These are phyloP conservation scores for Pseudocercospora pini-densiflorae DNA, from an alignment of 2,329 filamentous ascomycete species.

Conservation along the genomic window DNA sequence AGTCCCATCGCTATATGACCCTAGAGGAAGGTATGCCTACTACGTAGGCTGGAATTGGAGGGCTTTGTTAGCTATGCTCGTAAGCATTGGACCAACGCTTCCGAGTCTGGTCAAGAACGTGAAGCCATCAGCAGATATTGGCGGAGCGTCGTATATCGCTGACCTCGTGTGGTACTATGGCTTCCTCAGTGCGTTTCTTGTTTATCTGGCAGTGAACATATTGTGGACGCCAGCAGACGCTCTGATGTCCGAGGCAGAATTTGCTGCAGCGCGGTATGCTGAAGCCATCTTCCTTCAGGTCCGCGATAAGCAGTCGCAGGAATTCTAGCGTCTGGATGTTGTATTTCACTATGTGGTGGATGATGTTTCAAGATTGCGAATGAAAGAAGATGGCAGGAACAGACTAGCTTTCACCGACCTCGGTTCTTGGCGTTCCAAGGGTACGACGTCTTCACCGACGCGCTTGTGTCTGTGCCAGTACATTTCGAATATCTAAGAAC, in stretches of 20 bases:
- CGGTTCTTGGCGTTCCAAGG: neutral
- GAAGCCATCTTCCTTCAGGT: neutral
- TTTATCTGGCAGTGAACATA: neutral
- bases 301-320: neutral
- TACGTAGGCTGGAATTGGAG: conserved; percentile 61
- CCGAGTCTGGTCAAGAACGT: neutral
- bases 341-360: neutral
- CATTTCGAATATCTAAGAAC: too few relatives aligned
- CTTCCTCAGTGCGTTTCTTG: neutral
- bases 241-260: neutral
- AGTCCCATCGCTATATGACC: conserved; percentile 58
- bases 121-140: neutral
- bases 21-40: conserved; percentile 57
- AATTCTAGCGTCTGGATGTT: neutral
- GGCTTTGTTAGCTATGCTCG: conserved; percentile 59
- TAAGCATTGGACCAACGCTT: neutral
- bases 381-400: too few relatives aligned
- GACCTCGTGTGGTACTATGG: conserved; percentile 2
- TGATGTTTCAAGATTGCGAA: neutral
- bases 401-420: neutral
- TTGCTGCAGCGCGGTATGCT: neutral
- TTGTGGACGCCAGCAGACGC: neutral
- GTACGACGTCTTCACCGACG: too few relatives aligned
- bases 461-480: too few relatives aligned
- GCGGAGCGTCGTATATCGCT: neutral